Conservation (phyloP, 345 rosid species). For the Gossypium stocksii region DNA sequence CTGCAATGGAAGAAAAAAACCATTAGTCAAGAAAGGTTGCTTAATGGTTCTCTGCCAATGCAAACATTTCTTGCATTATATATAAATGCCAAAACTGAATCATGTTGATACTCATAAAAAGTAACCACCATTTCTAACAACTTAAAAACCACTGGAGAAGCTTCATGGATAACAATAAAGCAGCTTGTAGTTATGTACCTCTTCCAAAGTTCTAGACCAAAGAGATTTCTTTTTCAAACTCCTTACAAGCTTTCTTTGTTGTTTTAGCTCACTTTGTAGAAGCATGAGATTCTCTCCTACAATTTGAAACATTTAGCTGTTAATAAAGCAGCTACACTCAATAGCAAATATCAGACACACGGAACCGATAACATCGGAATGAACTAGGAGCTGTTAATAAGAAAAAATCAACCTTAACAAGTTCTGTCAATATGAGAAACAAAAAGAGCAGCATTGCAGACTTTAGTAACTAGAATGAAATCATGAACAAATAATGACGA, state of each 20-base stretch:
- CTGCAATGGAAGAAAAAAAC: constrained; percentile 31
- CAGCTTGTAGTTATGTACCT: constrained; percentile 41
- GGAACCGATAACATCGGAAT: neutral
- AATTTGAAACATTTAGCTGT: constrained; percentile 15
- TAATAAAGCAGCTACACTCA: neutral
- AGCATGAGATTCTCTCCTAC: constrained; percentile 63
- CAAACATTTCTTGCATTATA: neutral
- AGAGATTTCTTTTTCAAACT: constrained; percentile 83
- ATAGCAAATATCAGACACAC: neutral
- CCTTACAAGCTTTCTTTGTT: constrained; percentile 63
- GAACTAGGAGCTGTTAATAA: constrained; percentile 1
- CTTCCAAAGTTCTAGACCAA: constrained; percentile 80
- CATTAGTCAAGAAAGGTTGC: neutral
- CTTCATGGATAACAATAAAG: neutral
- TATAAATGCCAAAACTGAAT: neutral
- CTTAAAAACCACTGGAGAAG: neutral
- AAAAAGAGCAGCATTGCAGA: neutral
- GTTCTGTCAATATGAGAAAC: neutral
- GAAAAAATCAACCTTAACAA: neutral
- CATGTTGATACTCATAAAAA: neutral
- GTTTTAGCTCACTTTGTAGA: constrained; percentile 66
- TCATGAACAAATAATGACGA: neutral
- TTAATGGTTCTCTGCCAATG: neutral
- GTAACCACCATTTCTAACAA: neutral
- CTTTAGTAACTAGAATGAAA: neutral